Conservation (phyloP, 2,329 filamentous ascomycete species). For the Diaporthe sp. region DNA sequence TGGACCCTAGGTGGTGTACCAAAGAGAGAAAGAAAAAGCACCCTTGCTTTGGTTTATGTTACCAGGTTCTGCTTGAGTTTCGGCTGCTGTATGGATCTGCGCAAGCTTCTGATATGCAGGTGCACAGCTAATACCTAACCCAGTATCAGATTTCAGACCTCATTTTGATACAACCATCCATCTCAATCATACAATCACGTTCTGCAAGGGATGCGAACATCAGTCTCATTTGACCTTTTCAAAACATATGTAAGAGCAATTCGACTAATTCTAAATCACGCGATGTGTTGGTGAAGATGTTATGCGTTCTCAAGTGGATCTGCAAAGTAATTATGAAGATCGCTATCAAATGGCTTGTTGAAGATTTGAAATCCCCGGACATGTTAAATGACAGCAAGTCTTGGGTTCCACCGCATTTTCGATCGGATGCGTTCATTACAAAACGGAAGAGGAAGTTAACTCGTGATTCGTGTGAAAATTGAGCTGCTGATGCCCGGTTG, state of each 20-base stretch:
- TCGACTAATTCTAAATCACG: background rate
- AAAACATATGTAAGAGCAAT: background rate
- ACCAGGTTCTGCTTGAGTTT: background rate
- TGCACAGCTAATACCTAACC: background rate
- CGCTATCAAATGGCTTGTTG: background rate
- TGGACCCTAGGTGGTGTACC: background rate
- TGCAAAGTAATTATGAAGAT: background rate
- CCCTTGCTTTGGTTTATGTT: background rate
- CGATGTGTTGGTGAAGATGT: background rate
- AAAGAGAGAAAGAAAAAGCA: background rate
- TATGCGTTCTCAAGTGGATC: background rate
- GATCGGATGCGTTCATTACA: background rate
- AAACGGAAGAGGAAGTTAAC: background rate
- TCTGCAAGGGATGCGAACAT: background rate
- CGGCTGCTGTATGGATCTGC: background rate
- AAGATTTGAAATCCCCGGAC: background rate
- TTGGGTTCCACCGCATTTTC: background rate
- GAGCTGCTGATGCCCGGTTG: background rate
- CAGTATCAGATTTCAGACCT: background rate
- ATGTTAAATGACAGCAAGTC: background rate
- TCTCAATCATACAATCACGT: background rate
- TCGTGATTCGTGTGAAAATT: slow-evolving; percentile 3
- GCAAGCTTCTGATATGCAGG: background rate
- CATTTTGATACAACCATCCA: background rate
- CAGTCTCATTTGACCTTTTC: background rate